Percentiles rank a stretch among this genome's conserved stretches.
phyloP scores from a whole-genome alignment of 495 filamentous ascomycete genomes.

The Lindgomyces ingoldianus region DNA sequence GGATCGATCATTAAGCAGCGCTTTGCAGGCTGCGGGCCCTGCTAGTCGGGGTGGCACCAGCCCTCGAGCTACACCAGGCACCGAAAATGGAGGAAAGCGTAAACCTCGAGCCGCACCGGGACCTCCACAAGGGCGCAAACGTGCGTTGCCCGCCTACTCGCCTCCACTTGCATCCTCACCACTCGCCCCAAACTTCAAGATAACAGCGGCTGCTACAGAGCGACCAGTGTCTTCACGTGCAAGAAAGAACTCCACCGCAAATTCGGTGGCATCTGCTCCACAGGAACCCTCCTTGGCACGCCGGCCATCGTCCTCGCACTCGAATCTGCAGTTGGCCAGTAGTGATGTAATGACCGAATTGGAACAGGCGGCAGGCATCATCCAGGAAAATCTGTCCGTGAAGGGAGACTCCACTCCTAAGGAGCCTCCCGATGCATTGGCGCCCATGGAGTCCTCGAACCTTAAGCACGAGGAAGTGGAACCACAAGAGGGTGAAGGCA shows the following conservation, averaged over 20 bases:
- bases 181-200: slow-evolving; percentile 61
- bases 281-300: slow-evolving; percentile 64
- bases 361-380: slow-evolving; percentile 29
- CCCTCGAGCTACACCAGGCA: slow-evolving; percentile 62
- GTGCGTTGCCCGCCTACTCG: slow-evolving; percentile 57
- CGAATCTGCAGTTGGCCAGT: slow-evolving; percentile 27
- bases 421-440: slow-evolving; percentile 38
- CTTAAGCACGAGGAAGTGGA: slow-evolving; percentile 38
- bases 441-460: slow-evolving; percentile 10
- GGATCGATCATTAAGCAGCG: slow-evolving; percentile 71
- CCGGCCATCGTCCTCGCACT: slow-evolving; percentile 41
- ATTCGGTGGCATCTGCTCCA: slow-evolving; percentile 32
- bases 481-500: slow-evolving; percentile 18
- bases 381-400: slow-evolving; percentile 9
- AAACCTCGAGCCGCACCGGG: slow-evolving; percentile 63
- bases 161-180: slow-evolving; percentile 74
- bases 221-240: slow-evolving; percentile 35
- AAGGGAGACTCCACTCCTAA: slow-evolving; percentile 32
- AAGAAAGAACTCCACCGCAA: slow-evolving; percentile 35
- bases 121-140: slow-evolving; percentile 39
- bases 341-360: slow-evolving; percentile 33
- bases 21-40: slow-evolving; percentile 51
- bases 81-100: slow-evolving; percentile 60
- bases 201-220: slow-evolving; percentile 29
- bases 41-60: slow-evolving; percentile 52